Conservation (phyloP, 2,329 filamentous ascomycete genomes). For the Parascedosporium putredinis region DNA sequence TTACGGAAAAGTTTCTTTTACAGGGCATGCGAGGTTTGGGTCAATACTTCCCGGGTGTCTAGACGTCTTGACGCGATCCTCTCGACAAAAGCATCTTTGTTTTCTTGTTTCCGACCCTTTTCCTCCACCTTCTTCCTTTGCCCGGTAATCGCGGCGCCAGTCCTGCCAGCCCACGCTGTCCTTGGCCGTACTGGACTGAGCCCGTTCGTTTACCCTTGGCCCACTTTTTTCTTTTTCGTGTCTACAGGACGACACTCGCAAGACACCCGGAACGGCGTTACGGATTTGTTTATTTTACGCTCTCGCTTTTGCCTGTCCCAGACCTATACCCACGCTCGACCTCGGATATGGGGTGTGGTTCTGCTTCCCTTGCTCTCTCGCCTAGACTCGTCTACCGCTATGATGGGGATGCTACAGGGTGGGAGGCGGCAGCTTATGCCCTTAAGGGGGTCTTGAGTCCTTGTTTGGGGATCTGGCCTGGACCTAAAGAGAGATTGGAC, state of each 20-base stretch:
- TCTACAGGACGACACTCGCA: constrained; percentile 5
- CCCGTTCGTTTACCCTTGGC: too few species aligned
- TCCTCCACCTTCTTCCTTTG: neutral
- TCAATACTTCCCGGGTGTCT: constrained; percentile 7
- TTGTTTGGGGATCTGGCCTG: constrained; percentile 5
- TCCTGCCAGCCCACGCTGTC: too few species aligned
- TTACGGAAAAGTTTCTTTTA: constrained; percentile 9
- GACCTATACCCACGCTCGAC: constrained; percentile 8
- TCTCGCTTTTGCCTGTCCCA: constrained; percentile 5
- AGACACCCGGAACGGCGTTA: constrained; percentile 7
- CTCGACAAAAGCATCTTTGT: constrained; percentile 6
- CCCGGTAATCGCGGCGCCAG: too few species aligned
- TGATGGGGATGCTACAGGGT: too few species aligned
- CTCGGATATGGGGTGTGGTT: too few species aligned
- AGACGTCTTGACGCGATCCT: constrained; percentile 7
- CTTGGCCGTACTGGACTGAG: too few species aligned
- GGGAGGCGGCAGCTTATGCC: neutral
- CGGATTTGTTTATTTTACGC: neutral
- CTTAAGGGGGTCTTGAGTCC: neutral
- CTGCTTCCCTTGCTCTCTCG: neutral
- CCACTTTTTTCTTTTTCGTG: too few species aligned
- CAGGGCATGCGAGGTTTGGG: constrained; percentile 7
- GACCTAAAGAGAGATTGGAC: neutral
- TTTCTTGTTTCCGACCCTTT: constrained; percentile 3
- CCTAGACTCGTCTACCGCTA: neutral